Evolutionary conservation across 116 monocot species (phyloP).

Genomic region (Iris pallida): DNA sequence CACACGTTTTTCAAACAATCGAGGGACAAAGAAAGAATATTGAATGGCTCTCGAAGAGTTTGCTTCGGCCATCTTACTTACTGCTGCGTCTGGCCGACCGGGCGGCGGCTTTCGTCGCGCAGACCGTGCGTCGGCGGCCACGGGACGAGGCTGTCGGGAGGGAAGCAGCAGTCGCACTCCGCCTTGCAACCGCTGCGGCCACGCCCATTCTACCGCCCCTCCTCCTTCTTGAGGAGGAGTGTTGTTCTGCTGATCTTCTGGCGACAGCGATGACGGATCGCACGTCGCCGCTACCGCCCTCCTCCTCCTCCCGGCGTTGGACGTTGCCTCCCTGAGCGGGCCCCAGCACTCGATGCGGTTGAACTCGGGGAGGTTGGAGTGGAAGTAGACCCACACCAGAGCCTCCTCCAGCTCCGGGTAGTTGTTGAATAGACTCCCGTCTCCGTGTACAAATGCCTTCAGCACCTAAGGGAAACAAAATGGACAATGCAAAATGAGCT

Average conservation of each 20-base stretch:
- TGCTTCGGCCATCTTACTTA: too few species aligned
- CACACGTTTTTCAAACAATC: too few species aligned
- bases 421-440: constrained; percentile 43
- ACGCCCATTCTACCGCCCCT: not conserved
- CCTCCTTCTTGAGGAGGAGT: too few species aligned
- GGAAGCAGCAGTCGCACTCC: constrained; percentile 69
- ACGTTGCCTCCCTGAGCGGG: constrained; percentile 53
- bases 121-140: constrained; percentile 24
- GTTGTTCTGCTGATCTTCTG: not conserved
- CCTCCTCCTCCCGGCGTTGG: constrained; percentile 10
- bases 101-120: too few species aligned
- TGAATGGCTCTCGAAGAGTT: too few species aligned
- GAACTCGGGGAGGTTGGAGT: constrained; percentile 78
- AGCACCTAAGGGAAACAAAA: constrained; percentile 46
- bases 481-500: too few species aligned
- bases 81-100: too few species aligned
- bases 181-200: constrained; percentile 36
- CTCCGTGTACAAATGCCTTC: constrained; percentile 86
- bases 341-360: constrained; percentile 94
- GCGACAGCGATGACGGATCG: not conserved
- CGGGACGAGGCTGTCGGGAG: constrained; percentile 37
- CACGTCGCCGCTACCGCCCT: not conserved
- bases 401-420: constrained; percentile 86
- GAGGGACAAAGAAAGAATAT: too few species aligned
- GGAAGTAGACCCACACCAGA: constrained; percentile 87